Evolutionary conservation across 805 yeast species (phyloP).

Genomic region (Ogataea methylovora): DNA sequence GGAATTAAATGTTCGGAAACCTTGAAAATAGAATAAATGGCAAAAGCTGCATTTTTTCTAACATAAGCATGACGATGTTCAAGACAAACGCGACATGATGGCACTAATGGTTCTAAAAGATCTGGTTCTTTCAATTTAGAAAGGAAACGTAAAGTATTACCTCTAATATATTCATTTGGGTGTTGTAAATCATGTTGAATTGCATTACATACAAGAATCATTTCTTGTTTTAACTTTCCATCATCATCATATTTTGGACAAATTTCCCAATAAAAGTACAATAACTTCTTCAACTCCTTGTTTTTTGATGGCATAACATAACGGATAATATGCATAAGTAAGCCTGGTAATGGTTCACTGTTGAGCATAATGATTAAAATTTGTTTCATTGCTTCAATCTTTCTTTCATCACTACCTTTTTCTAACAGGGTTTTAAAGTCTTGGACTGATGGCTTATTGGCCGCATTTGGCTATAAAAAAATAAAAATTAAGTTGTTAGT

Average conservation of each 20-base stretch:
- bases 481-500: constrained; percentile 5
- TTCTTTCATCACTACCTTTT: constrained; percentile 82
- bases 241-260: constrained; percentile 85
- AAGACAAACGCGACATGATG: constrained; percentile 82
- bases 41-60: constrained; percentile 93
- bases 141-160: constrained; percentile 87
- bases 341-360: constrained; percentile 87
- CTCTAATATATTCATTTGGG: constrained; percentile 95
- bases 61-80: constrained; percentile 98
- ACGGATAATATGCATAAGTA: constrained; percentile 94
- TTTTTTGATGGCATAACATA: constrained; percentile 94
- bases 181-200: constrained; percentile 96
- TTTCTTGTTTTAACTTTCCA: constrained; percentile 94
- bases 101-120: constrained; percentile 89
- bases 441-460: constrained; percentile 51
- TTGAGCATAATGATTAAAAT: constrained; percentile 82
- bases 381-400: constrained; percentile 83
- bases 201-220: constrained; percentile 97
- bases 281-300: constrained; percentile 84
- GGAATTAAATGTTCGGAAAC: constrained; percentile 86
- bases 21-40: constrained; percentile 73
- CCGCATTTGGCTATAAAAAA: constrained; percentile 43
- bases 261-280: constrained; percentile 96
- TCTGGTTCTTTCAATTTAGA: constrained; percentile 90
- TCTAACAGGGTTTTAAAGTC: constrained; percentile 78